phyloP scores from a whole-genome alignment of 2,329 filamentous ascomycete species.

The Stagonosporopsis vannaccii region DNA sequence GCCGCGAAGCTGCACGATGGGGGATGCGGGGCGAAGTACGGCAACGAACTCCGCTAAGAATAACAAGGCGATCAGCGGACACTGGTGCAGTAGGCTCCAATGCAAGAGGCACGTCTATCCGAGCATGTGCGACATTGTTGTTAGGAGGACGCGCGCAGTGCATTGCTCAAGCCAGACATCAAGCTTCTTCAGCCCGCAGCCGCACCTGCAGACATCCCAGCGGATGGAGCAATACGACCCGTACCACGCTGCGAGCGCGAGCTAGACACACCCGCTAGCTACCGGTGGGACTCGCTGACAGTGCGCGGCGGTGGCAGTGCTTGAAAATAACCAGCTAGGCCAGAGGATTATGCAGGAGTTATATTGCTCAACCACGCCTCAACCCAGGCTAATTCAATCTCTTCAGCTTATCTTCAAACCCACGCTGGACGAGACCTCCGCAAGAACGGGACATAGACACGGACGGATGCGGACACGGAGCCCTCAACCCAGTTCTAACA shows the following conservation, averaged over 20 bases:
- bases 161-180: conserved; percentile 28
- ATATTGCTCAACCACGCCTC: conserved; percentile 17
- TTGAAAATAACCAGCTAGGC: conserved; percentile 7
- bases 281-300: conserved; percentile 35
- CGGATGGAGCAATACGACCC: conserved; percentile 36
- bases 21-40: conserved; percentile 31
- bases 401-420: conserved; percentile 1
- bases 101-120: conserved; percentile 29
- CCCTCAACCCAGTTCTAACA: background rate
- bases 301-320: conserved; percentile 45
- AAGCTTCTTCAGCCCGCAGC: conserved; percentile 36
- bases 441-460: background rate
- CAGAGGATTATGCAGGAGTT: conserved; percentile 15
- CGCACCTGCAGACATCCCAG: conserved; percentile 41
- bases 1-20: conserved; percentile 27
- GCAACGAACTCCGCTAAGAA: conserved; percentile 44
- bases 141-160: conserved; percentile 25
- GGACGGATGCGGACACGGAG: conserved; percentile 1
- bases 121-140: conserved; percentile 20
- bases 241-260: conserved; percentile 28
- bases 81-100: conserved; percentile 24
- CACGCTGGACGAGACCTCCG: background rate
- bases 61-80: conserved; percentile 36
- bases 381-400: background rate
- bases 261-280: conserved; percentile 26